Evolutionary conservation across 1,284 basidiomycete species (phyloP).

Genomic region (Volvariella surrecta): DNA sequence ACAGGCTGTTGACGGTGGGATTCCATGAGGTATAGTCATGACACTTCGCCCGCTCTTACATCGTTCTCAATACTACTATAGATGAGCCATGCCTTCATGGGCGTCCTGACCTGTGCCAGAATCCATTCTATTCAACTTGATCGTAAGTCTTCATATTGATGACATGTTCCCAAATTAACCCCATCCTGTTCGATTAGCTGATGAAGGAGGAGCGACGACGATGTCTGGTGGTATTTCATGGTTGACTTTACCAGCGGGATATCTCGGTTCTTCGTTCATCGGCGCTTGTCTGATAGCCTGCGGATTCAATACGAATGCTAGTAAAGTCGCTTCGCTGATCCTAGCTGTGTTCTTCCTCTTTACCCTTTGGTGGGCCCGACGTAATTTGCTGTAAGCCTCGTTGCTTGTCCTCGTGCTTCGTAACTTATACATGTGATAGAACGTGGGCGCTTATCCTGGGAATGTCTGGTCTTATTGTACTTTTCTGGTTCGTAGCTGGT

Average conservation of each 20-base stretch:
- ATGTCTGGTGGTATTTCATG: constrained; percentile 91
- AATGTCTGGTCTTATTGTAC: constrained; percentile 64
- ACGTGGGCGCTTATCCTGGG: constrained; percentile 70
- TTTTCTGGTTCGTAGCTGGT: constrained; percentile 81
- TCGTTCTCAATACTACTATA: constrained; percentile 20
- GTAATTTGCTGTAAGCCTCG: constrained; percentile 57
- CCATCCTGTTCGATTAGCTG: constrained; percentile 40
- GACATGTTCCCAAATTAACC: constrained; percentile 8
- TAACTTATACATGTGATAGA: constrained; percentile 23
- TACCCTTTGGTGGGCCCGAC: constrained; percentile 86
- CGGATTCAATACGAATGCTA: constrained; percentile 91
- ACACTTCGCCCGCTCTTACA: background rate
- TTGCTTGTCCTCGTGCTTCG: constrained; percentile 2
- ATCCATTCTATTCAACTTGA: constrained; percentile 86
- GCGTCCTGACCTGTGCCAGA: constrained; percentile 82
- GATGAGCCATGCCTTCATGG: constrained; percentile 81
- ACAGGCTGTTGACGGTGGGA: constrained; percentile 73
- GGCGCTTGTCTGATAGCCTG: constrained; percentile 87
- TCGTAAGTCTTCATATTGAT: constrained; percentile 34
- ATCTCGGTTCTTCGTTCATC: constrained; percentile 87
- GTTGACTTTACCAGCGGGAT: constrained; percentile 85
- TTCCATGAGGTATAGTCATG: constrained; percentile 70
- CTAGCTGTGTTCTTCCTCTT: constrained; percentile 86
- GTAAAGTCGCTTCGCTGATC: constrained; percentile 81
- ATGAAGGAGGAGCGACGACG: constrained; percentile 88